Conservation (phyloP, 1,284 basidiomycete genomes). For the Polyporus tsugae region DNA sequence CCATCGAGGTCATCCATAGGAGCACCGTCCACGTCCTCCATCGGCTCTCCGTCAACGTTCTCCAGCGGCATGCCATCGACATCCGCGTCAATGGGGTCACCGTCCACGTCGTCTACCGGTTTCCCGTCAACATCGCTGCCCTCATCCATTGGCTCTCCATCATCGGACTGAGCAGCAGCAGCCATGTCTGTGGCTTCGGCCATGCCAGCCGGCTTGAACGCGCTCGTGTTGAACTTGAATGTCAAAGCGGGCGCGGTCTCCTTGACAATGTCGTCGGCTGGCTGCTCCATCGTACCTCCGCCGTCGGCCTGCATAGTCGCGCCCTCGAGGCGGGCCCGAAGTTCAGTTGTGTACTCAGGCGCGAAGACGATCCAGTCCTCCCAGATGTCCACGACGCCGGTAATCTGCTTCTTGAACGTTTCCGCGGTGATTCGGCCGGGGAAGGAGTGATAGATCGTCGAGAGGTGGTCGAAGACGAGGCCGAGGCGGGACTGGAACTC, state of each 20-base stretch:
- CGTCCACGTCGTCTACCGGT: slow-evolving; percentile 47
- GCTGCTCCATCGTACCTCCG: slow-evolving; percentile 39
- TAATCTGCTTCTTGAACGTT: slow-evolving; percentile 91
- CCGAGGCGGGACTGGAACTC: slow-evolving; percentile 90
- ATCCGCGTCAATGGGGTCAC: slow-evolving; percentile 48
- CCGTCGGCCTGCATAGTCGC: slow-evolving; percentile 41
- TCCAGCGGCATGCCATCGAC: slow-evolving; percentile 56
- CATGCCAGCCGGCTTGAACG: slow-evolving; percentile 74
- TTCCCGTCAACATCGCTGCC: slow-evolving; percentile 55
- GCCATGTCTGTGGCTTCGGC: slow-evolving; percentile 38
- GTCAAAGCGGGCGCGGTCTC: slow-evolving; percentile 47
- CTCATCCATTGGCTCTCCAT: slow-evolving; percentile 56
- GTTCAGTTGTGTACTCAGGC: slow-evolving; percentile 79
- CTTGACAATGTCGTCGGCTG: slow-evolving; percentile 40
- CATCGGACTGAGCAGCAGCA: slow-evolving; percentile 51
- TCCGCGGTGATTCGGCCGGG: slow-evolving; percentile 94
- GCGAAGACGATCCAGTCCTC: slow-evolving; percentile 96
- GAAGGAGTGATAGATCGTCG: slow-evolving; percentile 91
- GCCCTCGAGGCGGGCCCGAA: slow-evolving; percentile 80
- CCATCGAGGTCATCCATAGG: slow-evolving; percentile 46
- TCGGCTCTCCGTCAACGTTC: slow-evolving; percentile 52
- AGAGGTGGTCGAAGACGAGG: slow-evolving; percentile 92
- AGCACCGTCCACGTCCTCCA: slow-evolving; percentile 48
- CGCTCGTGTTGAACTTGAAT: slow-evolving; percentile 80
- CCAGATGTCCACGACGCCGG: slow-evolving; percentile 90